Conservation (phyloP, 1,284 basidiomycete genomes). For the Sporisorium iseilematis-ciliati region DNA sequence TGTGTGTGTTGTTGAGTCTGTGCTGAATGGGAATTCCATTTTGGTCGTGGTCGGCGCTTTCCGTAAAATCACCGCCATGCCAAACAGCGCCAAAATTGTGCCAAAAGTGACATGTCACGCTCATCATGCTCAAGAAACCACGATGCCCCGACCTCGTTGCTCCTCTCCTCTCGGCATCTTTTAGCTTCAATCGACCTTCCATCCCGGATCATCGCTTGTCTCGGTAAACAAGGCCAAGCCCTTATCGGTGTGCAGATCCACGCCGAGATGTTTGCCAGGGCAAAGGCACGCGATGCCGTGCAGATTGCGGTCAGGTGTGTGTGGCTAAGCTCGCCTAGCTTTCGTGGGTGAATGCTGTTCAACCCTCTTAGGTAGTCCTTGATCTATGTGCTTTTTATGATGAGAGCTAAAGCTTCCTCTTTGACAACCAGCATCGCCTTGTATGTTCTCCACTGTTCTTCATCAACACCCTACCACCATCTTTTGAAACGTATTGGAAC, state of each 20-base stretch:
- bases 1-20: too few relatives aligned
- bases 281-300: neutral
- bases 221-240: neutral
- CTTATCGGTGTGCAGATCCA: neutral
- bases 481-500: neutral
- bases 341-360: neutral
- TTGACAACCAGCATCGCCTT: too few relatives aligned
- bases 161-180: slow-evolving; percentile 1
- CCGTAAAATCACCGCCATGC: neutral
- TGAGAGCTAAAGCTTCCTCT: neutral
- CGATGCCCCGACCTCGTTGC: neutral
- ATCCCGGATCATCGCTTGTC: neutral
- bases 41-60: neutral
- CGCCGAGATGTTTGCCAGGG: neutral
- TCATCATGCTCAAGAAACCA: neutral
- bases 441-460: too few relatives aligned
- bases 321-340: neutral
- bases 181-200: neutral
- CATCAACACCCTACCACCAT: too few relatives aligned
- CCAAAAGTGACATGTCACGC: slow-evolving; percentile 1
- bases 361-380: too few relatives aligned
- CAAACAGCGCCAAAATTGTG: neutral
- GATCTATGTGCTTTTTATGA: neutral
- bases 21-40: too few relatives aligned
- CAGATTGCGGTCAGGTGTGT: neutral